Conservation (phyloP, 148 eudicot genomes). For the Pouteria glomerata region DNA sequence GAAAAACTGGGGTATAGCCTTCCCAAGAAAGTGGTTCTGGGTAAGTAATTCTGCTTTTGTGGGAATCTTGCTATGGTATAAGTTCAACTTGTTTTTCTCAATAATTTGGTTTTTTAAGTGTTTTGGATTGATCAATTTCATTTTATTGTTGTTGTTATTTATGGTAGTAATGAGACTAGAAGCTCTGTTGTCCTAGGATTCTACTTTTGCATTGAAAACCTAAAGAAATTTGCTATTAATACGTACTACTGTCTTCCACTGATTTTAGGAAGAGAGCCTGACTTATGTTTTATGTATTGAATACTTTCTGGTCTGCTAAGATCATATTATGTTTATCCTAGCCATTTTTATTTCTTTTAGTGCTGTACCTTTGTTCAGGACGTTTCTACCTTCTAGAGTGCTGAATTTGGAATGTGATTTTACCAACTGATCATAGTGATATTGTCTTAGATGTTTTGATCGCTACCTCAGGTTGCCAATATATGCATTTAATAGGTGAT, state of each 20-base stretch:
- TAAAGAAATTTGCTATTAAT: background rate
- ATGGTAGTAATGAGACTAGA: background rate
- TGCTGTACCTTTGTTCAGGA: background rate
- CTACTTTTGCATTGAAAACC: background rate
- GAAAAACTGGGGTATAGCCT: slow-evolving; percentile 96
- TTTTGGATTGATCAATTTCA: background rate
- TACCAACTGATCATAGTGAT: too few relatives aligned
- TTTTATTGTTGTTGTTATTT: background rate
- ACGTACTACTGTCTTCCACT: too few relatives aligned
- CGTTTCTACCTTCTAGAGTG: background rate
- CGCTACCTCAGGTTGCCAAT: background rate
- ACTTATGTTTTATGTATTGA: too few relatives aligned
- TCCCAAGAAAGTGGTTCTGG: slow-evolving; percentile 99
- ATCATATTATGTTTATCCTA: background rate
- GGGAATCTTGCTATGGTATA: background rate
- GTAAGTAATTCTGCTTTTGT: slow-evolving; percentile 33
- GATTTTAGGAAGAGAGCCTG: background rate
- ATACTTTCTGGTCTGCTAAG: background rate
- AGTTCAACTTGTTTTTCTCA: background rate
- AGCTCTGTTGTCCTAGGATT: slow-evolving; percentile 1
- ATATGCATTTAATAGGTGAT: slow-evolving; percentile 8
- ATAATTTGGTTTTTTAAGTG: background rate
- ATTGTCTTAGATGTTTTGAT: background rate
- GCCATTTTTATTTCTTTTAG: background rate
- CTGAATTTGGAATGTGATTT: background rate